phyloP scores from a whole-genome alignment of 169 alveolate species.

The Plasmodium relictum region DNA sequence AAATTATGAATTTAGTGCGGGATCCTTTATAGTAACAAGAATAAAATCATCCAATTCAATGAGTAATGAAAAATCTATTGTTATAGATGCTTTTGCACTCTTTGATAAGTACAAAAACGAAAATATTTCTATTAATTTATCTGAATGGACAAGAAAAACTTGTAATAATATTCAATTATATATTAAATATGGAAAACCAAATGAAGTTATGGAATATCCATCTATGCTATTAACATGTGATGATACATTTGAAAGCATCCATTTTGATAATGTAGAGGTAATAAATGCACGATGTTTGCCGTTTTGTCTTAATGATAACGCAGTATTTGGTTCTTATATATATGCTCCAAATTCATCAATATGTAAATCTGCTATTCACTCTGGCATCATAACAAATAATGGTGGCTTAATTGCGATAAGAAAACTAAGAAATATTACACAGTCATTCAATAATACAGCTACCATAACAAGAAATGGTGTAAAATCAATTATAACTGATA shows the following conservation, averaged over 20 bases:
- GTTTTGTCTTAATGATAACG: conserved; percentile 32
- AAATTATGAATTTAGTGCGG: conserved; percentile 64
- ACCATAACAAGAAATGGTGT: conserved; percentile 54
- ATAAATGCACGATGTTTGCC: conserved; percentile 71
- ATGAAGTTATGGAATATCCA: conserved; percentile 54
- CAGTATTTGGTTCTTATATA: conserved; percentile 78
- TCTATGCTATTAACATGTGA: conserved; percentile 55
- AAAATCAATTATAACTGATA: conserved; percentile 27
- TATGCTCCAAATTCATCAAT: conserved; percentile 79
- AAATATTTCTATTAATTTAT: conserved; percentile 23
- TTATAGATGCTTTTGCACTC: conserved; percentile 57
- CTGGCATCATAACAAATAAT: conserved; percentile 79
- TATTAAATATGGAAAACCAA: conserved; percentile 49
- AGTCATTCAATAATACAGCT: conserved; percentile 31
- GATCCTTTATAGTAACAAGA: conserved; percentile 56
- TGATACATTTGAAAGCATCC: conserved; percentile 63
- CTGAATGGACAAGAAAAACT: conserved; percentile 70
- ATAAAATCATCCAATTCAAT: conserved; percentile 30
- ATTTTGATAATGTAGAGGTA: background rate
- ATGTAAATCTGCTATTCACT: conserved; percentile 84
- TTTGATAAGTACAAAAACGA: conserved; percentile 51
- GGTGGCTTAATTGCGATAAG: conserved; percentile 75
- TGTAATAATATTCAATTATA: conserved; percentile 70
- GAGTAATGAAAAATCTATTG: conserved; percentile 16
- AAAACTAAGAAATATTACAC: conserved; percentile 60